These are phyloP conservation scores for Colletotrichum siamense DNA, from an alignment of 2,329 filamentous ascomycete genomes.

Conservation along the genomic window DNA sequence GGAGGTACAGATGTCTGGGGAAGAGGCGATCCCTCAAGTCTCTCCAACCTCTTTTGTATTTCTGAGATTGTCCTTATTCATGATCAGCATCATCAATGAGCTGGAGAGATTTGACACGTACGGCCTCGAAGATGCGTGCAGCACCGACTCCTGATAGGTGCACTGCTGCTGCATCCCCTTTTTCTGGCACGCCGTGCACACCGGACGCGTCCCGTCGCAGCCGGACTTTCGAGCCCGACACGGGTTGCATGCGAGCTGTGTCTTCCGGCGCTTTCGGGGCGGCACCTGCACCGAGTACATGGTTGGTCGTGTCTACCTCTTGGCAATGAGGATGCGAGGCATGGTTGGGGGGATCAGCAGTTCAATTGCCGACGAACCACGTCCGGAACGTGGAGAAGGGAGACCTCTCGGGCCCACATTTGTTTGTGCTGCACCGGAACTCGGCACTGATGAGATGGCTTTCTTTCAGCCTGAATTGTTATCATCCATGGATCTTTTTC, in stretches of 20 bases:
- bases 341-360: background rate
- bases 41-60: background rate
- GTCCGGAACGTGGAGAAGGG: background rate
- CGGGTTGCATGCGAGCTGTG: background rate
- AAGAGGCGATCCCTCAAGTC: background rate
- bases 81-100: accelerated
- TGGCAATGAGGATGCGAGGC: background rate
- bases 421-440: background rate
- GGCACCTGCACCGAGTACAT: background rate
- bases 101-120: background rate
- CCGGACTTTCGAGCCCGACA: constrained; percentile 7
- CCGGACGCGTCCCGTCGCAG: constrained; percentile 3
- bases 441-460: background rate
- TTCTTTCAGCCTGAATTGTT: accelerated
- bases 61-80: background rate
- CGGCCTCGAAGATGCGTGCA: background rate
- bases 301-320: background rate
- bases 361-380: background rate
- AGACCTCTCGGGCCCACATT: background rate
- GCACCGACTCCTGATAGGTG: background rate
- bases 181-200: background rate
- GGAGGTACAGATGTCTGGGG: accelerated
- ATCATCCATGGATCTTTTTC: background rate
- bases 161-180: background rate
- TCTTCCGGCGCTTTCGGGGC: background rate